These are phyloP conservation scores for Dichotomopilus funicola DNA, from an alignment of 2,329 filamentous ascomycete genomes.

Conservation along the genomic window DNA sequence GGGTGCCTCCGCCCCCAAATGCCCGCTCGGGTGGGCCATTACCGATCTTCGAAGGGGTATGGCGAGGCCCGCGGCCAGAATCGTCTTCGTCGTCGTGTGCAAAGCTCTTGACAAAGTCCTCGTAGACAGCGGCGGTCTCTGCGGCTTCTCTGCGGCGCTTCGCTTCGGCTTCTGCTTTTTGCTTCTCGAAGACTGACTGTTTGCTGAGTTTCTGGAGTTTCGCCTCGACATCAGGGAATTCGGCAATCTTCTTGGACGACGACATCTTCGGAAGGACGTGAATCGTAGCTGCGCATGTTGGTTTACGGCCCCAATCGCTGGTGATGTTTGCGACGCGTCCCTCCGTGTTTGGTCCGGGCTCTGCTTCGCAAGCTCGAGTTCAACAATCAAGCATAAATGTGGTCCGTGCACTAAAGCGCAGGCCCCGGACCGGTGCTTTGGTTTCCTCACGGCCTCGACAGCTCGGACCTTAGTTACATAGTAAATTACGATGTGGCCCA, in stretches of 20 bases:
- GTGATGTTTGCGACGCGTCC: too few species aligned
- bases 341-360: too few species aligned
- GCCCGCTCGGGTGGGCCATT: conserved; percentile 26
- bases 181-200: conserved; percentile 81
- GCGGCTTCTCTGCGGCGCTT: conserved; percentile 78
- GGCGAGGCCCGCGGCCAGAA: conserved; percentile 15
- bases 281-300: conserved; percentile 13
- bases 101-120: conserved; percentile 80
- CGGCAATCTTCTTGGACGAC: conserved; percentile 40
- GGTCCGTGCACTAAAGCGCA: too few species aligned
- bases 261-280: conserved; percentile 35
- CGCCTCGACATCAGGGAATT: conserved; percentile 65
- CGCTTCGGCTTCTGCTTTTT: conserved; percentile 82
- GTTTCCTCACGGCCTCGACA: too few species aligned
- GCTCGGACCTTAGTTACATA: too few species aligned
- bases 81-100: conserved; percentile 53
- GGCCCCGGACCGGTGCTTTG: too few species aligned
- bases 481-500: too few species aligned
- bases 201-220: conserved; percentile 77
- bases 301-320: background rate
- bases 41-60: conserved; percentile 13
- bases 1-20: conserved; percentile 23
- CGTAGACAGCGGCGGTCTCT: conserved; percentile 79
- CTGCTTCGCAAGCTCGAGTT: too few species aligned
- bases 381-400: too few species aligned